Evolutionary conservation across 805 yeast species (phyloP).

Genomic region (Teunomyces lycoperdinae): DNA sequence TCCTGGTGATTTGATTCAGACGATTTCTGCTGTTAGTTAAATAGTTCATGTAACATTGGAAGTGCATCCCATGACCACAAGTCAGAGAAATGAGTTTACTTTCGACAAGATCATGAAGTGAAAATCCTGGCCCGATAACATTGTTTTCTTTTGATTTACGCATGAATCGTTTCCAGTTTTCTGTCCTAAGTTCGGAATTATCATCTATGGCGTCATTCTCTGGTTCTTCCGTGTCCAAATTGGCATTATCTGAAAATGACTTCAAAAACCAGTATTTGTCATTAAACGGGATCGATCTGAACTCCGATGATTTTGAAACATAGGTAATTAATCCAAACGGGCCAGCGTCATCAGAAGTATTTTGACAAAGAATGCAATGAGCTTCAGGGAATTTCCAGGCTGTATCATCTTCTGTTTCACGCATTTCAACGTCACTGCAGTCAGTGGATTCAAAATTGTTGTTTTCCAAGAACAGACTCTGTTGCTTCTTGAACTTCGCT

Average conservation of each 20-base stretch:
- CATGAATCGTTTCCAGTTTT: conserved; percentile 40
- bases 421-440: conserved; percentile 42
- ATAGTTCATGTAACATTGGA: conserved; percentile 67
- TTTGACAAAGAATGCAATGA: conserved; percentile 79
- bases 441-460: conserved; percentile 32
- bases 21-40: conserved; percentile 53
- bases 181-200: conserved; percentile 14
- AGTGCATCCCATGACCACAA: conserved; percentile 95
- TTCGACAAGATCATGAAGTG: conserved; percentile 36
- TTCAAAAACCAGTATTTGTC: conserved; percentile 63
- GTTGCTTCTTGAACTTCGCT: conserved; percentile 80
- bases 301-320: conserved; percentile 55
- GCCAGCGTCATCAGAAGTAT: conserved; percentile 62
- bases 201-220: conserved; percentile 14
- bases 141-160: conserved; percentile 29
- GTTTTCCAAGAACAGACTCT: conserved; percentile 65
- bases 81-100: conserved; percentile 57
- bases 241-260: conserved; percentile 51
- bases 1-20: conserved; percentile 73
- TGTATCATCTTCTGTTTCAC: conserved; percentile 24
- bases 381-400: conserved; percentile 71
- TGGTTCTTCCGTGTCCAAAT: conserved; percentile 35
- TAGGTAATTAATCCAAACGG: conserved; percentile 75
- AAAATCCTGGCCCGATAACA: conserved; percentile 74
- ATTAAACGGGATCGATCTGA: conserved; percentile 62